Conservation (phyloP, 192 early-diverging fungal species). For the Entomortierella beljakovae region DNA sequence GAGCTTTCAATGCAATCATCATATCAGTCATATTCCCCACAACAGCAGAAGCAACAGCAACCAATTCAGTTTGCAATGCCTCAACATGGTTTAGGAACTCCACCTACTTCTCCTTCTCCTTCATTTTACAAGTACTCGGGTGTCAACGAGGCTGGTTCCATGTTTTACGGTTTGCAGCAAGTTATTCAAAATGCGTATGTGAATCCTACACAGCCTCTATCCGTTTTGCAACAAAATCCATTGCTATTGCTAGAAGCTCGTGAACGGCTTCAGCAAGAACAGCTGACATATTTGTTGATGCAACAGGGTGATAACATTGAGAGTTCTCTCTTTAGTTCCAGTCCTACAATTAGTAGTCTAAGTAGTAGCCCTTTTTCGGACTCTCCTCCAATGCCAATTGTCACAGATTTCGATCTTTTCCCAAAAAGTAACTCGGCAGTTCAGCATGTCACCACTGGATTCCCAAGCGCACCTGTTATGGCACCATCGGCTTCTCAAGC, state of each 20-base stretch:
- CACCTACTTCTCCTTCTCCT: conserved; percentile 41
- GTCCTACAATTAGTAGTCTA: conserved; percentile 31
- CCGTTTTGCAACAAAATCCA: conserved; percentile 13
- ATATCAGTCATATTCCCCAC: no score
- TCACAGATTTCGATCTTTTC: conserved; percentile 44
- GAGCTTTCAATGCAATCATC: conserved; percentile 14
- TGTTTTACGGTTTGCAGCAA: conserved; percentile 28
- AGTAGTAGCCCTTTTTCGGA: conserved; percentile 38
- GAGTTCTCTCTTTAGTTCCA: conserved; percentile 49
- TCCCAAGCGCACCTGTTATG: conserved; percentile 27
- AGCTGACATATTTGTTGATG: conserved; percentile 48
- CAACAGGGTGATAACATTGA: conserved; percentile 51
- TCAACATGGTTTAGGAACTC: conserved; percentile 37
- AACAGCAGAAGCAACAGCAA: conserved; percentile 29
- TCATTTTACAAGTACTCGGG: conserved; percentile 35
- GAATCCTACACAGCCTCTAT: conserved; percentile 12
- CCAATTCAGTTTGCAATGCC: conserved; percentile 18
- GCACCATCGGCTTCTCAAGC: conserved; percentile 19
- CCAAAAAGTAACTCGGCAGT: conserved; percentile 11
- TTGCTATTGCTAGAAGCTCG: not conserved
- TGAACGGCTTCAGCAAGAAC: conserved; percentile 19
- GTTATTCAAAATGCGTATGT: conserved; percentile 48
- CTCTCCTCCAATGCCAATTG: conserved; percentile 32
- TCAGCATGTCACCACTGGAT: not conserved
- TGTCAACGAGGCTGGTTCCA: conserved; percentile 23